Evolutionary conservation across 2,329 filamentous ascomycete species (phyloP), one percentile per base, ranked within the genome.

Genomic region (Biscogniauxia marginata): DNA sequence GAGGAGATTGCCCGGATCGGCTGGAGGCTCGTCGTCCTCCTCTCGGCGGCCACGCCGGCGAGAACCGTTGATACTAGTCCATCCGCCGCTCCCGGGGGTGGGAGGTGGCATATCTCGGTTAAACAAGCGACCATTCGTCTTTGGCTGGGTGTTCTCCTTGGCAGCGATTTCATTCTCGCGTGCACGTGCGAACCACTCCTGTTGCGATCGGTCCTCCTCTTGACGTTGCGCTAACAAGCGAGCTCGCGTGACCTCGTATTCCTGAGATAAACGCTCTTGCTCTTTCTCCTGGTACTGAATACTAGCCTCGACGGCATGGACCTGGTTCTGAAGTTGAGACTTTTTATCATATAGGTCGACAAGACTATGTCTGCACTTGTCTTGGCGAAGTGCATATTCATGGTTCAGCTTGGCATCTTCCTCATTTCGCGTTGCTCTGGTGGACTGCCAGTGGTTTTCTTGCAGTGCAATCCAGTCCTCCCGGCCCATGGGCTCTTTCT

Each of bases 61-160:
- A 7, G 62, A 21, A n/a, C 62, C 65, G 45, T 71, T 71, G 23
- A 71, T 69, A 25, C 66, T 72, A 3, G 67, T 70, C 67, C 67
- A 71, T 6, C 63, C 61, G 49, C 60, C 63, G 11, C 57, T 39
- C 7, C 30, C 66, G 13, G 63, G 63, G 18, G 60, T 50, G 13
- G 59, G 59, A 19, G 62, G 46, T 20, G 56, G 57, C 49, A 56
- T 54, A 19, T 62, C 62, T 18, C 60, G 61, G 23, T 24, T 59
- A 1, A 58, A 51, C n/a, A 53, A 58, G 9, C 25, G 52, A 16
- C 50, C 56, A 46, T 55, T 63, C 23, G 52, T 56, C 51, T 56
- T 62, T 18, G 62, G 56, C 5, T 52, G 52, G 4, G 55, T 25
- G 39, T 60, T 61, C 44, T 64, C 65, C 49, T 65, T 67, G 8